Percentiles rank a stretch among this genome's conserved stretches.
These are phyloP conservation scores for Syzygium malaccense DNA, from an alignment of 441 rosid species.

Conservation along the genomic window DNA sequence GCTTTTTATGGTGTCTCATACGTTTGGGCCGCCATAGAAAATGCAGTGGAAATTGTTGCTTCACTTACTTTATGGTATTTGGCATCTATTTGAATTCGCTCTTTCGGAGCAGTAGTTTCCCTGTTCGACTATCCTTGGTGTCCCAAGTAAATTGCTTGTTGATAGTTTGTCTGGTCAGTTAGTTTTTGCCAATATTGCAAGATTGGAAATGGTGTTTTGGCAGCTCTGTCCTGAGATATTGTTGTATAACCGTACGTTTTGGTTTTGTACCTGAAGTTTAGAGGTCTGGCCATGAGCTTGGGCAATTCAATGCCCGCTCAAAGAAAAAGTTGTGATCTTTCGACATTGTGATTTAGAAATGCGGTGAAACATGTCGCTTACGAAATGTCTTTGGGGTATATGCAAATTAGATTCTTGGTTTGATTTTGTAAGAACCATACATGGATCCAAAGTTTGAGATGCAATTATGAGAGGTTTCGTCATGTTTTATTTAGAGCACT, in stretches of 20 bases:
- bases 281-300: neutral
- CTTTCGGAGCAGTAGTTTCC: neutral
- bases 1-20: neutral
- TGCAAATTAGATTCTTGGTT: neutral
- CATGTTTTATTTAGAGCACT: neutral
- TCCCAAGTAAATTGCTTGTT: neutral
- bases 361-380: neutral
- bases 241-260: neutral
- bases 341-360: neutral
- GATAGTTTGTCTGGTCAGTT: neutral
- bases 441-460: neutral
- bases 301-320: neutral
- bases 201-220: too few relatives aligned
- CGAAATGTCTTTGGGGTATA: neutral
- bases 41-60: neutral
- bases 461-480: neutral
- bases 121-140: neutral
- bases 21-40: neutral
- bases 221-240: too few relatives aligned
- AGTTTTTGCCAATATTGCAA: too few relatives aligned
- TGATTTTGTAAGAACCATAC: neutral
- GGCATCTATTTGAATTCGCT: neutral
- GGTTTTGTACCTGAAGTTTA: neutral
- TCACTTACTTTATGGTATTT: neutral
- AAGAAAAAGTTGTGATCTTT: neutral